A percentile compares a stretch with the other conserved stretches of the same genome.
phyloP scores from a whole-genome alignment of 768 basidiomycete species.

The Rhodotorula babjevae region DNA sequence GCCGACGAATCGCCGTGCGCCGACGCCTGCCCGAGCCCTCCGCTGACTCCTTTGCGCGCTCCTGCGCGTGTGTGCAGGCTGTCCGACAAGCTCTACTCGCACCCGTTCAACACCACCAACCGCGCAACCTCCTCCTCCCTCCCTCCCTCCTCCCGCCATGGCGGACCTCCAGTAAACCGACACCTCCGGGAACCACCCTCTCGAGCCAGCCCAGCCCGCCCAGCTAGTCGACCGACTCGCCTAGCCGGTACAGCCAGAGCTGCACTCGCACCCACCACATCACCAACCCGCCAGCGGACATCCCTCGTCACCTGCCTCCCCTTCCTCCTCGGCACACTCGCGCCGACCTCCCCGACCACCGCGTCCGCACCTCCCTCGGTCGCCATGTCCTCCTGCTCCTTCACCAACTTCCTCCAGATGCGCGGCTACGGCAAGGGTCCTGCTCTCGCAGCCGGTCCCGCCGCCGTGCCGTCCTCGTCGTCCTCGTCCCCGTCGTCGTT shows the following conservation, averaged over 20 bases:
- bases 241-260: not conserved
- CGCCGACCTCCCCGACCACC: not conserved
- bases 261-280: not conserved
- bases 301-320: not conserved
- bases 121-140: not conserved
- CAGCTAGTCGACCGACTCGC: no score
- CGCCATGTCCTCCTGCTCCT: not conserved
- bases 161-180: not conserved
- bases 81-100: not conserved
- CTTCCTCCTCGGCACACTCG: no score
- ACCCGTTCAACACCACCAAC: no score
- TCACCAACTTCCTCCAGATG: not conserved
- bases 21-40: no score
- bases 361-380: no score
- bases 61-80: not conserved
- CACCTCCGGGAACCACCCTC: not conserved
- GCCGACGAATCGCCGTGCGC: not conserved
- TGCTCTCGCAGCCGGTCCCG: no score
- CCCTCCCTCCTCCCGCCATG: not conserved
- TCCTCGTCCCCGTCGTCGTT: not conserved
- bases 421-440: not conserved
- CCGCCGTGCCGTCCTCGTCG: no score
- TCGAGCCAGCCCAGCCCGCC: no score
- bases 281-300: no score
- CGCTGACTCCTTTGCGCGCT: not conserved